Percentiles rank a stretch among this genome's conserved stretches.
These are phyloP conservation scores for Penicillium expansum DNA, from an alignment of 2,329 filamentous ascomycete species.

Conservation along the genomic window DNA sequence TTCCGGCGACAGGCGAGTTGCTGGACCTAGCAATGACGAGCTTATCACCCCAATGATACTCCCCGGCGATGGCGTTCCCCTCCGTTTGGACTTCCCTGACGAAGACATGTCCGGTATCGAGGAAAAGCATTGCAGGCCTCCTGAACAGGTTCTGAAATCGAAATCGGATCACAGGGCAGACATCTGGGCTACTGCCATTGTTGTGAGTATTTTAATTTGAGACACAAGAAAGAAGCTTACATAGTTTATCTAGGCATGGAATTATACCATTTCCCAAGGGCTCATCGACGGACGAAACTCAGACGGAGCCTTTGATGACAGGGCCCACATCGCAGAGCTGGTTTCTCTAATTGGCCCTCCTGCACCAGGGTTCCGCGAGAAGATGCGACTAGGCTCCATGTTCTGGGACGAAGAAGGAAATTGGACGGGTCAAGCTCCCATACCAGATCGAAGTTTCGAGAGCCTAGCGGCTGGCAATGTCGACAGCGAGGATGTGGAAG, in stretches of 20 bases:
- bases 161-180: background rate
- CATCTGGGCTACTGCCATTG: background rate
- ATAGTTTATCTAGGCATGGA: constrained; percentile 1
- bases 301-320: constrained; percentile 23
- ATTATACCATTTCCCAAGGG: background rate
- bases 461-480: constrained; percentile 9
- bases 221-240: background rate
- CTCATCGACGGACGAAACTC: constrained; percentile 16
- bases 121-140: background rate
- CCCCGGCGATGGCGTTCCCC: background rate
- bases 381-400: constrained; percentile 16
- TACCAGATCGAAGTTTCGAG: constrained; percentile 18
- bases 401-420: constrained; percentile 27
- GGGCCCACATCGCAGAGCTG: constrained; percentile 26
- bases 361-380: constrained; percentile 15
- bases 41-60: background rate
- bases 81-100: background rate
- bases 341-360: constrained; percentile 18
- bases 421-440: constrained; percentile 18
- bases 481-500: constrained; percentile 23
- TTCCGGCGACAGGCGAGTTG: background rate
- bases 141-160: constrained; percentile 1
- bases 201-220: background rate
- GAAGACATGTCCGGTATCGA: background rate
- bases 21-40: background rate